These are phyloP conservation scores for Theileria parva DNA, from an alignment of 169 alveolate species.

Conservation along the genomic window DNA sequence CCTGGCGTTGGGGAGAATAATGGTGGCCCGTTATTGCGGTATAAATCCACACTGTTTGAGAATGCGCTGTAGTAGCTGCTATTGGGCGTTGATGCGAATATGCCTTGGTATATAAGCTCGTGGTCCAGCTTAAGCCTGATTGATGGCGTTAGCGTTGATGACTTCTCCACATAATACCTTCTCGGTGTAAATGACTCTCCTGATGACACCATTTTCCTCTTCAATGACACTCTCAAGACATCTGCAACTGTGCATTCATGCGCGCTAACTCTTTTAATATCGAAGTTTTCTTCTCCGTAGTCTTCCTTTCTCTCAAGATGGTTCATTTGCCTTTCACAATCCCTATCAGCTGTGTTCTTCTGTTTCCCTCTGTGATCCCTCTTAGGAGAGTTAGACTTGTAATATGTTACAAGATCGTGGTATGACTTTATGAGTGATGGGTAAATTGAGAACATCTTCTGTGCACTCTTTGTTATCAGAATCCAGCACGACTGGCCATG, in stretches of 20 bases:
- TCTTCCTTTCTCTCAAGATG: neutral
- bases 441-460: conserved; percentile 32
- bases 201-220: conserved; percentile 17
- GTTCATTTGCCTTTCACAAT: neutral
- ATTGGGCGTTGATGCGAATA: conserved; percentile 5
- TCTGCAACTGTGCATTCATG: conserved; percentile 35
- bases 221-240: conserved; percentile 13
- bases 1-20: neutral
- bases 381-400: neutral
- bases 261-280: neutral
- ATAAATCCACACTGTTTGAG: neutral
- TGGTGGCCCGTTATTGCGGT: neutral
- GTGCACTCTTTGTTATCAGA: conserved; percentile 43
- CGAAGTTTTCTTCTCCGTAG: conserved; percentile 4
- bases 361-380: neutral
- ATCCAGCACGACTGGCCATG: conserved; percentile 36
- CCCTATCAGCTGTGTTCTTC: neutral
- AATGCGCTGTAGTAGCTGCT: neutral
- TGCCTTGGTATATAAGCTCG: conserved; percentile 1
- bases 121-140: conserved; percentile 9
- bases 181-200: conserved; percentile 8
- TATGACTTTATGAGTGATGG: conserved; percentile 5
- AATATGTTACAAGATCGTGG: neutral
- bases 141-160: conserved; percentile 16
- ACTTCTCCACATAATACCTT: conserved; percentile 14